These are phyloP conservation scores for Olyra latifolia DNA, from an alignment of 176 grass and related monocot genomes.

Conservation along the genomic window DNA sequence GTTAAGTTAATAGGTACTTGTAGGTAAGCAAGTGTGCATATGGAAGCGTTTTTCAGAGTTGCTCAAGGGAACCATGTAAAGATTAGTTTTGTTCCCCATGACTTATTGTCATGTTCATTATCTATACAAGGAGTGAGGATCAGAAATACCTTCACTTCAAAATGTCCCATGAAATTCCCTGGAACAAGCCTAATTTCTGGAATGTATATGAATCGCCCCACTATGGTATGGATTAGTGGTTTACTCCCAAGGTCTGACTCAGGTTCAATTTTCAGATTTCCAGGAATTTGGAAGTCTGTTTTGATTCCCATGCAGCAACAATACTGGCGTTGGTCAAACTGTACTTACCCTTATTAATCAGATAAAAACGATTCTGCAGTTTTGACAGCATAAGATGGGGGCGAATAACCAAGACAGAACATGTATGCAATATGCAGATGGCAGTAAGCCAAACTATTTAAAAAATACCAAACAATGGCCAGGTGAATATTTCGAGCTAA, in stretches of 20 bases:
- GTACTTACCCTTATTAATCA: neutral
- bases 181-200: neutral
- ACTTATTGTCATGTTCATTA: neutral
- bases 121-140: neutral
- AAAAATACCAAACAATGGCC: neutral
- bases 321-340: neutral
- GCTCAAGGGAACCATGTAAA: conserved; percentile 26
- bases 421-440: neutral
- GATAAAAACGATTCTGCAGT: neutral
- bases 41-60: conserved; percentile 16
- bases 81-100: conserved; percentile 21
- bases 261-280: neutral
- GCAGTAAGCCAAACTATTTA: neutral
- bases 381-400: neutral
- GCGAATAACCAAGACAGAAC: neutral
- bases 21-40: conserved; percentile 41
- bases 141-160: neutral
- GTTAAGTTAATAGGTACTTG: conserved; percentile 30
- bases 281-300: neutral
- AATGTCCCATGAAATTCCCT: neutral
- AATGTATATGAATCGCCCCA: neutral
- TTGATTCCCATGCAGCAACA: neutral
- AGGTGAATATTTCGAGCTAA: neutral
- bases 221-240: neutral
- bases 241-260: neutral